These are phyloP conservation scores for Psidium friedrichsthalianum DNA, from an alignment of 345 rosid genomes.

Conservation along the genomic window DNA sequence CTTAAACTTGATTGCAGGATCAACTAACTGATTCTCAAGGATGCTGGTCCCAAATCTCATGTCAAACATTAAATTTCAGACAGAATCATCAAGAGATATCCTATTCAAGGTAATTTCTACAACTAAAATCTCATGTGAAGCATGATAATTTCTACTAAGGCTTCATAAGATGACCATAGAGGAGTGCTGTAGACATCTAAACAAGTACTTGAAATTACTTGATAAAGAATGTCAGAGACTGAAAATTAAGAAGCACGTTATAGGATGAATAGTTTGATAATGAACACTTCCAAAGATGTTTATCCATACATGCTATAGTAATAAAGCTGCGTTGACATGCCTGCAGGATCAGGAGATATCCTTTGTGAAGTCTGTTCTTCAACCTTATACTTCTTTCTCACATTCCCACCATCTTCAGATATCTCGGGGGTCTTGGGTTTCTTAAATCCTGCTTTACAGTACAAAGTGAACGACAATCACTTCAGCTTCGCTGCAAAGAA, in stretches of 20 bases:
- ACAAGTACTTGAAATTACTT: not conserved
- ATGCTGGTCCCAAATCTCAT: not conserved
- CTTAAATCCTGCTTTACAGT: slow-evolving; percentile 17
- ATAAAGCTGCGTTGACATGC: slow-evolving; percentile 6
- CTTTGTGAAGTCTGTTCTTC: slow-evolving; percentile 12
- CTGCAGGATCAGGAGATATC: slow-evolving; percentile 20
- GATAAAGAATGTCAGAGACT: not conserved
- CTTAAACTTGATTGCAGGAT: not conserved
- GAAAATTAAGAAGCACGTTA: not conserved
- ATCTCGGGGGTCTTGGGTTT: slow-evolving; percentile 16
- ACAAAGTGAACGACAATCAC: not conserved
- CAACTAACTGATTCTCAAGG: not conserved
- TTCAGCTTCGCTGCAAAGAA: not conserved
- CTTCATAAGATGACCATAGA: not conserved
- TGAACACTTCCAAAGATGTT: not conserved
- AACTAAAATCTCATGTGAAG: not conserved
- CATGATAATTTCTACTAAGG: not conserved
- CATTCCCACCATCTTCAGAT: slow-evolving; percentile 7
- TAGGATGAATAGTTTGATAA: not conserved
- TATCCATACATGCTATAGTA: not conserved
- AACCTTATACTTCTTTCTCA: slow-evolving; percentile 15
- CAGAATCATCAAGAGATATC: not conserved
- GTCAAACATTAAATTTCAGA: not conserved
- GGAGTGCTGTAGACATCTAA: not conserved
- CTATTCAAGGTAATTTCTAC: not conserved